Evolutionary conservation across 495 filamentous ascomycete genomes (phyloP), one percentile per base, ranked within the genome.

Genomic region (Sporormia fimetaria): DNA sequence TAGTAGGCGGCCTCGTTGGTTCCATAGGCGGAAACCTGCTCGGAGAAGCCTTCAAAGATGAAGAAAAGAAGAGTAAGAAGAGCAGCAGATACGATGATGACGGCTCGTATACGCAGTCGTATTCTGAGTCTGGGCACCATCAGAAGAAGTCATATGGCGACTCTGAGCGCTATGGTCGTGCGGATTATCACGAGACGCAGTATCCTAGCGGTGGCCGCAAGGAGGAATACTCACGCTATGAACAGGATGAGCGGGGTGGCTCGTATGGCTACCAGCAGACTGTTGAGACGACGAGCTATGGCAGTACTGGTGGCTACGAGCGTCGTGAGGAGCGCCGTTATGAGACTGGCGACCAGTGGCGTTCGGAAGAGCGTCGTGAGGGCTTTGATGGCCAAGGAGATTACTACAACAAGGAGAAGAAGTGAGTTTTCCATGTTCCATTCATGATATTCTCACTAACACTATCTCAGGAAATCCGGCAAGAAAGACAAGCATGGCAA

Each of bases 1-100:
- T 71, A 6, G 62, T 67, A 18, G 62, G 61, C 35, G 63, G 62
- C n/a, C 49, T 74, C 8, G 60, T 71, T 28, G 64, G 67, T 15
- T 55, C 46, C 16, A 33, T 59, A 32, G 58, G 58, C n/a, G 54
- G 47, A 11, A 27, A 20, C 8, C 40, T 62, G 1, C 52, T 62
- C 15, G 54, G 57, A 14, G 47, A 37, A 28, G 57, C 57, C 6
- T 55, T 62, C 23, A 61, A 62, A 3, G 60, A 55, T n/a, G 61
- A 60, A 14, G 60, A 70, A 42, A 67, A 58, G 20, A 55, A 67
- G 31, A 55, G 59, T n/a, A 65, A 62, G 26, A 58, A 61, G 31
- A 55, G 59, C 49, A 18, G 55, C 30, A 30, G 40, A 11, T 52
- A 55, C 28, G 44, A 39, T n/a, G 36, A 51, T 14, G 56, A 65